Percentiles rank a stretch among this genome's conserved stretches.
Conservation (phyloP, 2,329 filamentous ascomycete species). For the Fusarium praegraminearum region DNA sequence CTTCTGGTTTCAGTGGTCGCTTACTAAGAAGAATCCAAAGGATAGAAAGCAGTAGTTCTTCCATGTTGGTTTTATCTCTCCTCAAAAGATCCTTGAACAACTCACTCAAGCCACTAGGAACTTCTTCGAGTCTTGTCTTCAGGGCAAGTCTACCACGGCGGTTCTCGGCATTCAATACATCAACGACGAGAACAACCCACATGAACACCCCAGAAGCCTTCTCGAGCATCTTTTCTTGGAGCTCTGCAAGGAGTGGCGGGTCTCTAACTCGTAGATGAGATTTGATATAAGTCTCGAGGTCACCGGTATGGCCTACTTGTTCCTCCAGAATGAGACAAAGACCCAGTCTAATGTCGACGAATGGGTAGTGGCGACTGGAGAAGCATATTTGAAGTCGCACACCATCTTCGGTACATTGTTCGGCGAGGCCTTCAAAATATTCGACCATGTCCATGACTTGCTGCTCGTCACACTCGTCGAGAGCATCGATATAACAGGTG, state of each 20-base stretch:
- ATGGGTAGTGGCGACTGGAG: slow-evolving; percentile 62
- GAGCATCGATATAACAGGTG: slow-evolving; percentile 55
- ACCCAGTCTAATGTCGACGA: slow-evolving; percentile 52
- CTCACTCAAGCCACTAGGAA: slow-evolving; percentile 56
- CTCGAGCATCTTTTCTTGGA: slow-evolving; percentile 44
- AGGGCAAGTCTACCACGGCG: slow-evolving; percentile 46
- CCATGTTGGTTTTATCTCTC: slow-evolving; percentile 57
- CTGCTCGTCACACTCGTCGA: slow-evolving; percentile 61
- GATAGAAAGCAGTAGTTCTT: slow-evolving; percentile 59
- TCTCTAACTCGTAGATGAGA: slow-evolving; percentile 12
- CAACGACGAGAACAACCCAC: slow-evolving; percentile 57
- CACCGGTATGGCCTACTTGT: slow-evolving; percentile 41
- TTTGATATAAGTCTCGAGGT: slow-evolving; percentile 44
- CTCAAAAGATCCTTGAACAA: slow-evolving; percentile 65
- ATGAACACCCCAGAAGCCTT: slow-evolving; percentile 60
- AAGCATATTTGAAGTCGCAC: slow-evolving; percentile 55
- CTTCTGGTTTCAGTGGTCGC: slow-evolving; percentile 55
- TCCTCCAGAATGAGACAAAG: slow-evolving; percentile 46
- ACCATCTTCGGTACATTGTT: background rate
- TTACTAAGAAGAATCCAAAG: slow-evolving; percentile 65
- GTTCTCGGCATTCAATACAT: slow-evolving; percentile 54
- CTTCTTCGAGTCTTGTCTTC: slow-evolving; percentile 47
- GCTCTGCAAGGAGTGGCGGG: rapidly evolving
- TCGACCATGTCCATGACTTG: slow-evolving; percentile 57
- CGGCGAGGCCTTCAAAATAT: slow-evolving; percentile 55